Evolutionary conservation across 257 asterid species (phyloP), one percentile per base, ranked within the genome.

Genomic region (Schizonepeta tenuifolia): DNA sequence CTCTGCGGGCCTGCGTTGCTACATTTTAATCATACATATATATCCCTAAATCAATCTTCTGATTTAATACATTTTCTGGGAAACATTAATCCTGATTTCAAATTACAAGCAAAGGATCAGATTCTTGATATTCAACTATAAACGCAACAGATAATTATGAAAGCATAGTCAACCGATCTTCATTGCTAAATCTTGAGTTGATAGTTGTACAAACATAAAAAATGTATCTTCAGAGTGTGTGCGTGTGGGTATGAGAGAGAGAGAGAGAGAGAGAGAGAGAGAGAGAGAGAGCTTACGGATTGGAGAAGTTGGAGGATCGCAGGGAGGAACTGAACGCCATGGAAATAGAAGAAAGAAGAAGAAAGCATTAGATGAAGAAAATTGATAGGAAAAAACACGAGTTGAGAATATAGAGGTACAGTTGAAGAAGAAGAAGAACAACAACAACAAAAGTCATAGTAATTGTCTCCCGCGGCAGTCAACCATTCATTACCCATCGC

Each of bases 261-360:
- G 56, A 69, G 74, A 31, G 36, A 31, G 33, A 28, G 33, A 28
- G 33, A 28, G 72, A 24, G 31, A 17, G 47, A 46, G 5, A 44
- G 56, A 69, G 74, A 31, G 36, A 31, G n/a, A 5, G 47, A 63
- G 46, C 83, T 89, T 77, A 89, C 96, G 67, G 80, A 47, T 78
- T 69, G 76, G 63, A 67, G 78, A 81, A 73, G 38, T 7, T 49
- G 75, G 83, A 69, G 59, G 83, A 78, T 67, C 75, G 87, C 72
- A 82, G 86, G 57, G 77, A 70, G 43, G 81, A 56, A 71, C 43
- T 58, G 79, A 83, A 74, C 24, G 92, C 92, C 96, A 89, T 89
- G 74, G 72, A 69, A 73, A 72, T 51, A 56, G 31, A 49, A 64
- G 85, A 68, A 47, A 65, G 65, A 26, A 60, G 69, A 63, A 70